These are phyloP conservation scores for Cercophora sp. DNA, from an alignment of 495 filamentous ascomycete genomes.

Conservation along the genomic window DNA sequence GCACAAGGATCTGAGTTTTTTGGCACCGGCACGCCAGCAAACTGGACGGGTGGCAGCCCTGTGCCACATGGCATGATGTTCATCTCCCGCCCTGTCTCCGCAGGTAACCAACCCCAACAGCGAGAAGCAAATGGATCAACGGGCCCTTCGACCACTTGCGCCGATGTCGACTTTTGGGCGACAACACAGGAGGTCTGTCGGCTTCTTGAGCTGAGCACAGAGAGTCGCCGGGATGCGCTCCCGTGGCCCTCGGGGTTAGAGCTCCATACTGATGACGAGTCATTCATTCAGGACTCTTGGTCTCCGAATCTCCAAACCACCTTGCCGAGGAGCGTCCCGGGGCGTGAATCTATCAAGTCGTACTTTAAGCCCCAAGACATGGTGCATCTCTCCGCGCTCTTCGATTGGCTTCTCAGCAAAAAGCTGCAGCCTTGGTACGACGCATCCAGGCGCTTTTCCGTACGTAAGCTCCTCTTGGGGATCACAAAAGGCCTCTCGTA, in stretches of 20 bases:
- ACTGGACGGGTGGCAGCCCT: too few species aligned
- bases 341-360: slow-evolving; percentile 7
- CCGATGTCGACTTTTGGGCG: not conserved
- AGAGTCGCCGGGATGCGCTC: not conserved
- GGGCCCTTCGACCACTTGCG: not conserved
- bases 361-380: slow-evolving; percentile 8
- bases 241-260: too few species aligned
- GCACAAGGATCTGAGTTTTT: too few species aligned
- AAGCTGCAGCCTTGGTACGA: slow-evolving; percentile 4
- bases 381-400: not conserved
- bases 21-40: too few species aligned
- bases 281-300: too few species aligned
- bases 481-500: not conserved
- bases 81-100: slow-evolving; percentile 11
- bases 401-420: slow-evolving; percentile 2
- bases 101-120: slow-evolving; percentile 4
- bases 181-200: not conserved
- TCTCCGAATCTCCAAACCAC: too few species aligned
- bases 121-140: slow-evolving; percentile 4
- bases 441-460: slow-evolving; percentile 2
- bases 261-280: too few species aligned
- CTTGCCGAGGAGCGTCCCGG: too few species aligned
- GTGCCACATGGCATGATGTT: slow-evolving; percentile 12
- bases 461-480: slow-evolving; percentile 10
- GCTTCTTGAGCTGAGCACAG: not conserved